A percentile compares a stretch with the other conserved stretches of the same genome.
phyloP scores from a whole-genome alignment of 352 stramenopile species.

The Pythium periplocum region DNA sequence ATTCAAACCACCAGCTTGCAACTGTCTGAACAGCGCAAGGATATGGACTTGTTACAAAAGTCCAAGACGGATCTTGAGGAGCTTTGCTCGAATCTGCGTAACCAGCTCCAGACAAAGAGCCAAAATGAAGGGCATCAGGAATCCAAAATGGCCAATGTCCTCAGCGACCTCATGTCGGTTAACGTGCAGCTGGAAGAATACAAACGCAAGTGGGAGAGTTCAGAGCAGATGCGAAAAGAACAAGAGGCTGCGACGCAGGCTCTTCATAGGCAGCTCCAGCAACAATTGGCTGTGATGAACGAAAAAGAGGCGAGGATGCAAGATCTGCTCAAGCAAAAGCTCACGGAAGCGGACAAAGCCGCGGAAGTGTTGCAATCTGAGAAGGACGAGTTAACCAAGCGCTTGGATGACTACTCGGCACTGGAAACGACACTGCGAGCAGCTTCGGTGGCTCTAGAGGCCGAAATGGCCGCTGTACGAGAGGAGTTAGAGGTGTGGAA shows the following conservation, averaged over 20 bases:
- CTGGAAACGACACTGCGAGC: constrained; percentile 28
- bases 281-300: constrained; percentile 31
- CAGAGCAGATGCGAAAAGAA: constrained; percentile 62
- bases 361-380: constrained; percentile 35
- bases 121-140: constrained; percentile 62
- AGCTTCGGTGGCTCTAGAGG: constrained; percentile 25
- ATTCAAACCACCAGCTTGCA: constrained; percentile 59
- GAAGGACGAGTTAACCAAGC: constrained; percentile 30
- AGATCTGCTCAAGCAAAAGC: constrained; percentile 32
- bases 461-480: constrained; percentile 26
- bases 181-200: constrained; percentile 75
- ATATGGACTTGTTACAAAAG: constrained; percentile 44
- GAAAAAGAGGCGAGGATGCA: constrained; percentile 46
- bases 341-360: constrained; percentile 21
- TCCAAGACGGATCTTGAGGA: constrained; percentile 70
- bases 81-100: constrained; percentile 44
- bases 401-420: constrained; percentile 29
- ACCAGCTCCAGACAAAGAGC: constrained; percentile 53
- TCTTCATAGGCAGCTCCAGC: constrained; percentile 49
- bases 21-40: constrained; percentile 47
- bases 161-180: constrained; percentile 65
- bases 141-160: constrained; percentile 59
- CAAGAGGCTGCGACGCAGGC: constrained; percentile 48
- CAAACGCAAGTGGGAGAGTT: constrained; percentile 56
- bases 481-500: constrained; percentile 38